A percentile compares a stretch with the other conserved stretches of the same genome.
Conservation (phyloP, 1,139 yeast genomes). For the Yamadazyma membranifaciens region DNA sequence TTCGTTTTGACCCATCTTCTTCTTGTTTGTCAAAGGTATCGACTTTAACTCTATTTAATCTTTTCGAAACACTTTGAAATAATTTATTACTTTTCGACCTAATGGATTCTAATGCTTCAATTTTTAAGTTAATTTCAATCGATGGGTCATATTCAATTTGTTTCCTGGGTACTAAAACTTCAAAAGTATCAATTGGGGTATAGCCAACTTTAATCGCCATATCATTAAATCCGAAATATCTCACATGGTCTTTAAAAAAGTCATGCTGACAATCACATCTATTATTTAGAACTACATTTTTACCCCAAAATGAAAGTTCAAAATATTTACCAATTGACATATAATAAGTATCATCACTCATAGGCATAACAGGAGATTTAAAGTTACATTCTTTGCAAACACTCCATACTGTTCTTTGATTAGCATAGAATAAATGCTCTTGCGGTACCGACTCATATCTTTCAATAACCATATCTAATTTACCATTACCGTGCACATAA, state of each 20-base stretch:
- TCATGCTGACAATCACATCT: constrained; percentile 63
- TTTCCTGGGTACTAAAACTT: constrained; percentile 75
- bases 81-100: constrained; percentile 54
- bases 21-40: constrained; percentile 75
- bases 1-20: constrained; percentile 61
- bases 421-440: constrained; percentile 49
- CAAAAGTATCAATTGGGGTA: constrained; percentile 70
- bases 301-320: constrained; percentile 83
- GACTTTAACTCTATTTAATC: constrained; percentile 76
- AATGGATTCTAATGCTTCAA: constrained; percentile 59
- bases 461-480: constrained; percentile 75
- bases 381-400: constrained; percentile 77
- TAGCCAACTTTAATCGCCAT: constrained; percentile 79
- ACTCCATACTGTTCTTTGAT: constrained; percentile 82
- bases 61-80: constrained; percentile 68
- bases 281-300: constrained; percentile 30
- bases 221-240: constrained; percentile 83
- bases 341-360: constrained; percentile 88
- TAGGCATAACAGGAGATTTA: constrained; percentile 76
- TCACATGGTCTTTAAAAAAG: constrained; percentile 73
- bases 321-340: constrained; percentile 91
- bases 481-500: constrained; percentile 87
- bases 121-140: constrained; percentile 65
- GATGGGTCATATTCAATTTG: constrained; percentile 72
- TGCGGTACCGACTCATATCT: constrained; percentile 53